Base-by-base conservation (phyloP, 345 rosid genomes). In the Garcia nutans region DNA sequence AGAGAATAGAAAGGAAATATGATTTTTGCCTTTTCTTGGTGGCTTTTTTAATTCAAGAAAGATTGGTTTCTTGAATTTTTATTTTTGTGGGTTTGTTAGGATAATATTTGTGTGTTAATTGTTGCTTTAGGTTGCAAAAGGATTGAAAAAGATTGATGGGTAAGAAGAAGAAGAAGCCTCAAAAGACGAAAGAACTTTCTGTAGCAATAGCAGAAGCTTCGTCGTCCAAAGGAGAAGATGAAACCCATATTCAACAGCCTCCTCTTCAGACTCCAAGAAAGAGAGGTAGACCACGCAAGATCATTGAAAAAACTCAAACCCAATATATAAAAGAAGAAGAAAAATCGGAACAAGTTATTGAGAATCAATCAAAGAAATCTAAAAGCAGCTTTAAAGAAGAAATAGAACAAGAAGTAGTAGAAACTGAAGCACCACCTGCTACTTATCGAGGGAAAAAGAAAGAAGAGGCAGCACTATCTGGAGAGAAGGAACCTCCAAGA, bases 251-350 rank as follows among this genome's bases (percentile, higher is more conserved):
- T 28, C 79, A 74, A 20, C 87, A 77, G 74, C 64, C 70, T 28
- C 64, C 72, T 28, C 1, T 28, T 28, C 85, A 71, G 74, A 81
- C 89, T 71, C 83, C 89, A 7, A 86, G 94, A 70, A 83, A 89
- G 80, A 87, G 98, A 88, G 98, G 97, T 10, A 86, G 98, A 67
- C 98, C 98, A n/a, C 79, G 96, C 71, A 94, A 94, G 89, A 78
- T 78, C 33, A 37, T 59, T 11, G 87, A 78, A n/a, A 79, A 72
- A 57, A 76, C 31, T 73, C 86, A 76, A 31, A 68, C 59, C 17
- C 77, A 82, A 73, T 87, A 87, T 59, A 78, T 59, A 17, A 67
- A 63, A 50, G 84, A 62, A 73, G 73, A 49, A 71, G 82, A 47
- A 63, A 68, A 8, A 61, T 50, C 52, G 23, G 68, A 70, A 7